Evolutionary conservation across 192 early-diverging fungal genomes (phyloP).

Genomic region (Backusella parvicylindrica): DNA sequence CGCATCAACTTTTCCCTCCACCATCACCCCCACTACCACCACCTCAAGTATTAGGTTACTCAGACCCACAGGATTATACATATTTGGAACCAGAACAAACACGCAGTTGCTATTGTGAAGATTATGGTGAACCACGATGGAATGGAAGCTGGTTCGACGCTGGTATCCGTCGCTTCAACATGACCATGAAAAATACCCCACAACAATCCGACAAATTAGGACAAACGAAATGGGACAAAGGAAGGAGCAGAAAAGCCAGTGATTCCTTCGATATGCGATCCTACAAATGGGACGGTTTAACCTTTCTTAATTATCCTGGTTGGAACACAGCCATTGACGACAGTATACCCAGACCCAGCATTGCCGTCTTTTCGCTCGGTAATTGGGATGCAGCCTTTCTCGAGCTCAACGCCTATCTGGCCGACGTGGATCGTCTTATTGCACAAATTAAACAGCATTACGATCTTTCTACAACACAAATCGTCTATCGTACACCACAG

Average conservation of each 20-base stretch:
- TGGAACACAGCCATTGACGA: constrained; percentile 31
- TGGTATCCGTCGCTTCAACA: not conserved
- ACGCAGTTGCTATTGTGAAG: constrained; percentile 42
- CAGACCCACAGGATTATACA: not conserved
- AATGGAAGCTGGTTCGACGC: constrained; percentile 28
- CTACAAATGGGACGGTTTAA: constrained; percentile 51
- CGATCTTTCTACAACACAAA: not conserved
- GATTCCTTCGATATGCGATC: constrained; percentile 20
- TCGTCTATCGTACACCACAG: constrained; percentile 48
- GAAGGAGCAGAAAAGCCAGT: not conserved
- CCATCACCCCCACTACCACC: not conserved
- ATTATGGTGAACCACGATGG: constrained; percentile 35
- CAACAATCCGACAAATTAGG: constrained; percentile 5
- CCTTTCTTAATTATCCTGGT: constrained; percentile 27
- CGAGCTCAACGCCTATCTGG: constrained; percentile 25
- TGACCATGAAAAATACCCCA: constrained; percentile 24
- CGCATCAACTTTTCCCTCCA: not conserved
- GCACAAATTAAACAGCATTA: constrained; percentile 31
- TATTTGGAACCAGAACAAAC: not conserved
- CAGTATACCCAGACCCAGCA: constrained; percentile 11
- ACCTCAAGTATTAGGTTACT: not conserved
- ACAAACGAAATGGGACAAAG: not conserved
- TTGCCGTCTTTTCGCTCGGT: constrained; percentile 39
- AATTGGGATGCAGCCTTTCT: constrained; percentile 52
- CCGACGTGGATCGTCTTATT: constrained; percentile 25